A percentile compares a stretch with the other conserved stretches of the same genome.
phyloP scores from a whole-genome alignment of 495 filamentous ascomycete species.

The Jackrogersella minutella region DNA sequence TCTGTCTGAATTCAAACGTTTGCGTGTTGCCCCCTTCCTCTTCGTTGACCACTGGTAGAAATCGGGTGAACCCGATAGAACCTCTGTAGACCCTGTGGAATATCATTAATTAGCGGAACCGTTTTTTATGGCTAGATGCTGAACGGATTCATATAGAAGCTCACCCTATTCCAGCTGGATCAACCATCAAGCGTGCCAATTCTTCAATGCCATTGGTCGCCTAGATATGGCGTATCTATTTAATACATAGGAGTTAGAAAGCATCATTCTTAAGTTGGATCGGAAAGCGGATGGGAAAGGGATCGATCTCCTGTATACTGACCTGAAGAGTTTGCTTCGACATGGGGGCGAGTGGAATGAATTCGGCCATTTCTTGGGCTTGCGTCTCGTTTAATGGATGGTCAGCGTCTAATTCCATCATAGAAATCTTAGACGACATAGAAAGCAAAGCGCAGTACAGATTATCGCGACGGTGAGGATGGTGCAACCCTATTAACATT shows the following conservation, averaged over 20 bases:
- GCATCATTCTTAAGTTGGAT: background rate
- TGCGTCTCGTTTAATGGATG: background rate
- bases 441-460: background rate
- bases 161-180: background rate
- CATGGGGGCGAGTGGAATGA: background rate
- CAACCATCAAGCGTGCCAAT: slow-evolving; percentile 19
- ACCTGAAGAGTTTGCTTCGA: slow-evolving; percentile 7
- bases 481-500: slow-evolving; percentile 27
- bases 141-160: background rate
- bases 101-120: background rate
- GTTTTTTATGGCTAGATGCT: background rate
- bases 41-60: slow-evolving; percentile 11
- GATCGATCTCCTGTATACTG: background rate
- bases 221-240: slow-evolving; percentile 36
- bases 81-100: background rate
- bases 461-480: slow-evolving; percentile 25
- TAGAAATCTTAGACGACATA: background rate
- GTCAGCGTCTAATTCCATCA: background rate
- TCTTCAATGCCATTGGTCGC: slow-evolving; percentile 10
- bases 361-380: background rate
- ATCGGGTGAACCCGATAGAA: slow-evolving; percentile 25
- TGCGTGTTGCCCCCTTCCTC: slow-evolving; percentile 35
- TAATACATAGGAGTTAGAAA: background rate
- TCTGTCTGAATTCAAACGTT: slow-evolving; percentile 42
- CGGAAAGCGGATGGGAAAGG: background rate